Base-by-base conservation (phyloP, 306 rosid genomes). In the Cicer bijugum region DNA sequence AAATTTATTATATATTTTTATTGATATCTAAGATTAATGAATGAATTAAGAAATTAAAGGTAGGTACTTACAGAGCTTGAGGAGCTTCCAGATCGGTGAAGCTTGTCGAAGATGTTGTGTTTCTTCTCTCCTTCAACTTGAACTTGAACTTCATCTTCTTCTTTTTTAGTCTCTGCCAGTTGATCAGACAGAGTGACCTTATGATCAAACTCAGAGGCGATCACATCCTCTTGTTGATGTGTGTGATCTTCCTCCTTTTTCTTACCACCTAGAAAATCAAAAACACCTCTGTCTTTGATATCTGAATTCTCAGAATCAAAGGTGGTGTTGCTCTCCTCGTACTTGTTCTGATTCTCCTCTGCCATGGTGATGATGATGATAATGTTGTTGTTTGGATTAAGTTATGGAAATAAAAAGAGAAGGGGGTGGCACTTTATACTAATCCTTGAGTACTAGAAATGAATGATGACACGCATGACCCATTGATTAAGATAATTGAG, bases 251-350 rank as follows among this genome's bases (percentile, higher is more conserved):
- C n/a, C 48, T 83, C 83, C 9, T 84, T 17, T 59, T 84, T 83
- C 55, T 87, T 89, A 88, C 89, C 89, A 11, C 89, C 79, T 6
- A 84, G 45, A 50, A 89, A 84, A 85, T 89, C 92, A 40, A 91
- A 88, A 16, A 86, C 5, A 52, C 98, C 98, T 0, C 97, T 92
- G 72, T 91, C 97, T 65, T 82, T 56, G 60, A 55, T 63, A 86
- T 90, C 96, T 0, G 67, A 3, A 3, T 28, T 87, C 0, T 65
- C 80, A 0, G 73, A 4, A 45, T 76, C 79, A 28, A 28, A 28
- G 65, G 51, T 82, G 23, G 56, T 67, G 38, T 76, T 64, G 65
- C 74, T 67, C 65, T 78, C 88, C 39, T 80, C 84, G 15, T 71
- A 63, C 78, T 88, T 90, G 81, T 60, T 85, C 69, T 80, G 82